Percentiles rank a stretch among this genome's conserved stretches.
Evolutionary conservation across 140 eudicot species (phyloP).

Genomic region (Senecio squalidus): DNA sequence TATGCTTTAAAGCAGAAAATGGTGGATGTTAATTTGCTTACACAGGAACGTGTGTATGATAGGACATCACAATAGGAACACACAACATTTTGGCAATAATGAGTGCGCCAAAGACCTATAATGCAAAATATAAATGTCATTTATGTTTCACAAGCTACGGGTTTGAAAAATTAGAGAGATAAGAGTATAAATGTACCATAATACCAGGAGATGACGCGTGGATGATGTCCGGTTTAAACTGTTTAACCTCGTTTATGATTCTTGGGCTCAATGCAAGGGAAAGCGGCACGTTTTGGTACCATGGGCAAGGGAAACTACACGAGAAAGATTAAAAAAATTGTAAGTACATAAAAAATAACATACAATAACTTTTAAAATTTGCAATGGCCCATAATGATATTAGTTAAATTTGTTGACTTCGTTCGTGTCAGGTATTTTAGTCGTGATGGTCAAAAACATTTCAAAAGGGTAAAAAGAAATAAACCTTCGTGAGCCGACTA

Average conservation of each 20-base stretch:
- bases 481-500: too few species aligned
- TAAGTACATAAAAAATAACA: too few species aligned
- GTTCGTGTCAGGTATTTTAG: too few species aligned
- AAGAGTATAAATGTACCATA: conserved; percentile 2
- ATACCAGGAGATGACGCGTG: too few species aligned
- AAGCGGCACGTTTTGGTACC: conserved; percentile 91
- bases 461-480: not conserved
- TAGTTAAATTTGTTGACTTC: not conserved
- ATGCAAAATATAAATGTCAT: conserved; percentile 4
- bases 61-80: conserved; percentile 92
- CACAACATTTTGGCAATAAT: conserved; percentile 77
- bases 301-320: conserved; percentile 84
- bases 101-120: conserved; percentile 92
- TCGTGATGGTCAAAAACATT: too few species aligned
- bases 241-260: too few species aligned
- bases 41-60: too few species aligned
- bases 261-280: conserved; percentile 98
- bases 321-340: conserved; percentile 15
- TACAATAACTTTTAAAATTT: too few species aligned
- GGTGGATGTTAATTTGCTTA: conserved; percentile 33
- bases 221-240: too few species aligned
- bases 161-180: not conserved
- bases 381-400: not conserved
- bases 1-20: not conserved
- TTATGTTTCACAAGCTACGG: not conserved